Evolutionary conservation across 2,329 filamentous ascomycete genomes (phyloP).

Genomic region (Colletotrichum sublineola): DNA sequence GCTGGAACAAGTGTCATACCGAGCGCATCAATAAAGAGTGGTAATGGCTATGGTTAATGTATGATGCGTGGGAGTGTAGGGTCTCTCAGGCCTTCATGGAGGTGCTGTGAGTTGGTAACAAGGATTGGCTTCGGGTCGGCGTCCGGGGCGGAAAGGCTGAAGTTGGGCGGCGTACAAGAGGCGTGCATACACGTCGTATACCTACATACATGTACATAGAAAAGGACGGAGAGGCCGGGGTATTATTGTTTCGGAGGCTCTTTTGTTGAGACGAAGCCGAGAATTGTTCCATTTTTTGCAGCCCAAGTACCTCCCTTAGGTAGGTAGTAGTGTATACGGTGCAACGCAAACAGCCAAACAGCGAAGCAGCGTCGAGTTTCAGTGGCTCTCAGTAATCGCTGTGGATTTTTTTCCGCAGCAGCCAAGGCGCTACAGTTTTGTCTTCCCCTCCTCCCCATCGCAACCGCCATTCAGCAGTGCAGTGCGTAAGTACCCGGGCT

Average conservation of each 20-base stretch:
- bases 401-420: conserved; percentile 20
- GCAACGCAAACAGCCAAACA: conserved; percentile 36
- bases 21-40: no score
- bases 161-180: conserved; percentile 8
- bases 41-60: no score
- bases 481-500: conserved; percentile 31
- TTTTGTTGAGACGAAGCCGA: conserved; percentile 33
- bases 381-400: neutral
- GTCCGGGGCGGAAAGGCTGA: conserved; percentile 1
- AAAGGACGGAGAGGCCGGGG: neutral
- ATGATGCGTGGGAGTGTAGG: neutral
- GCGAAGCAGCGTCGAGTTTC: neutral
- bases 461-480: neutral
- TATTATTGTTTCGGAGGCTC: conserved; percentile 20
- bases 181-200: neutral
- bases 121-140: conserved; percentile 14
- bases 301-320: neutral
- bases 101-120: neutral
- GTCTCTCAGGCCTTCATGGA: neutral
- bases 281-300: conserved; percentile 17
- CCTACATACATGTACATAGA: neutral
- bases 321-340: neutral
- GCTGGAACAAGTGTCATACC: no score
- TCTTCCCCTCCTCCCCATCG: neutral
- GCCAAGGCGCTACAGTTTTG: conserved; percentile 32